Base-by-base conservation (phyloP, 352 stramenopile genomes). In the Globisporangium orthogonon region DNA sequence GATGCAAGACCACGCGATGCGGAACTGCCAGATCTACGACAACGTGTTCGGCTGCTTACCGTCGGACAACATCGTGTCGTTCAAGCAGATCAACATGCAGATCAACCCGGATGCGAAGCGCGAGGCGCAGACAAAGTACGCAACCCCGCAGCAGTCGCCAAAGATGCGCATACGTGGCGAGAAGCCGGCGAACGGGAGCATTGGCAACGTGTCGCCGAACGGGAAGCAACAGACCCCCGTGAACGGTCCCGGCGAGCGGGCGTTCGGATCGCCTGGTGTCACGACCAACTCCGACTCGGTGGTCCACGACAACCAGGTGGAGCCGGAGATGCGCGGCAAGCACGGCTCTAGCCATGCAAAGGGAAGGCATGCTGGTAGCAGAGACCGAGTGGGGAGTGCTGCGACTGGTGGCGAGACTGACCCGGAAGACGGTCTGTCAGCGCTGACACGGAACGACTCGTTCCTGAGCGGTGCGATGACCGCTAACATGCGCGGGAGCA, bases 1-100 rank as follows among this genome's bases (percentile, higher is more conserved):
- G 10, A 87, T 94, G 78, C 81, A 91, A 50, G 82, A 90, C 39
- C 84, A 94, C 18, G 85, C 85, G 40, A 91, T 91, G 83, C 69
- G 53, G 48, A 94, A 94, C 58, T 77, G 76, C 63, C 73, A 90
- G 61, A 84, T 91, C 48, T 94, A 92, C 60, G 80, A 94, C 55
- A 85, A 76, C 0, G 83, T 91, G 28, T 92, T 94, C 58, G 81
- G 75, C 0, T 94, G 85, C 45, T 45, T 91, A 50, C 85, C 85
- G 4, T 88, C 83, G 3, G 82, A 94, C 70, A 85, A 65, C 54
- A 74, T 94, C 33, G 62, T 71, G 17, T 79, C 51, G 28, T 92
- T 89, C 53, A 76, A 73, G 35, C 80, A 94, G 66, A 86, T 94
- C 59, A 73, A 77, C 53, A 61, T 70, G 53, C 71, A 82, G 47